Evolutionary conservation across 805 yeast species (phyloP), one percentile per base, ranked within the genome.

Genomic region (Cyberlindnera petersonii): DNA sequence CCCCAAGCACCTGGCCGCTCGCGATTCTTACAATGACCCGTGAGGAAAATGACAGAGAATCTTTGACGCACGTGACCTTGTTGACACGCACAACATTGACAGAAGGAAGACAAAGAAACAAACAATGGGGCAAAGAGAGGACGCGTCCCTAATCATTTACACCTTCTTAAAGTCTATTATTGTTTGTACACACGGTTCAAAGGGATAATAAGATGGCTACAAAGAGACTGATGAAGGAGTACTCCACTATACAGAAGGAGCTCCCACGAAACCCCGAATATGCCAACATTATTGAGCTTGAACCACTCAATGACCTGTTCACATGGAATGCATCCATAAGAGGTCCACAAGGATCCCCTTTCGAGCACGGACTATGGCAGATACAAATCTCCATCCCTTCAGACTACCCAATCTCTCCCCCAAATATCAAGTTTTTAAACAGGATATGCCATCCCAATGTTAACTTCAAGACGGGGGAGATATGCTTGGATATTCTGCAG

Each of bases 401-500:
- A 0, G 60, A 61, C 14, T 82, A 82, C 47, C 91, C 91, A 0
- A 53, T 68, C 8, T 54, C 59, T 6, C 86, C 89, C 0, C 91
- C 89, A 3, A 44, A 40, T 10, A 66, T 81, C 37, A 58, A 49
- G 38, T 82, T 82, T 48, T 52, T 34, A 39, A 59, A 47, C 33
- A 56, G 42, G 23, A 67, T 53, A 50, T 69, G 73, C 48, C 81
- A 75, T 50, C 71, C 75, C 17, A 75, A 75, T 49, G 66, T 75
- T 4, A 64, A 68, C 42, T 69, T 67, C 44, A 35, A 47, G 31
- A 69, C 79, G 1, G 91, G 91, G 1, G 86, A 79, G 46, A 79
- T 83, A 7, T 83, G 91, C 58, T 60, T 83, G 5, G 86, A 82
- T 54, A 76, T 82, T 9, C 60, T 83, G 35, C 74, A 77, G 39